Percentiles rank a stretch among this genome's conserved stretches.
These are phyloP conservation scores for Williopsis jadinii DNA, from an alignment of 1,139 yeast genomes.

Conservation along the genomic window DNA sequence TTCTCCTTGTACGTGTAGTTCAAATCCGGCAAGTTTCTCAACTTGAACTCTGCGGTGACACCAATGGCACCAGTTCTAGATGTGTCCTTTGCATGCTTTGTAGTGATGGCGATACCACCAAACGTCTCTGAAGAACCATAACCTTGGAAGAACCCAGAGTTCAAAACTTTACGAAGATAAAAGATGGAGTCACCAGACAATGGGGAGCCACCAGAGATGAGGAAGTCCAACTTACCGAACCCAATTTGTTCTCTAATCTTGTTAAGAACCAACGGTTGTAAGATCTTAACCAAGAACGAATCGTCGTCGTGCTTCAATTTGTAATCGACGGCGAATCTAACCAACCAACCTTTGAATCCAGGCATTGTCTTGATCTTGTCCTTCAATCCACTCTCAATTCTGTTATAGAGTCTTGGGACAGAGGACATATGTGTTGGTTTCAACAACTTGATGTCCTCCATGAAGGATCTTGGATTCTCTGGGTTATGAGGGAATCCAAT, in stretches of 20 bases:
- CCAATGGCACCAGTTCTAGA: conserved; percentile 51
- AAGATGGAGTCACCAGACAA: conserved; percentile 38
- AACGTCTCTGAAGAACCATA: conserved; percentile 50
- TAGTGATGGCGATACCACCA: conserved; percentile 39
- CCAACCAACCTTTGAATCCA: conserved; percentile 20
- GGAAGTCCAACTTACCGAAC: conserved; percentile 31
- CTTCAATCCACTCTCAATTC: conserved; percentile 43
- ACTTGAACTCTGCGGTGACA: conserved; percentile 39
- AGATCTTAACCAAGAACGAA: conserved; percentile 20
- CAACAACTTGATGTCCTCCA: conserved; percentile 39
- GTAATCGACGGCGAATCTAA: conserved; percentile 21
- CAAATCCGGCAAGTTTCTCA: conserved; percentile 48
- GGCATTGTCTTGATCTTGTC: conserved; percentile 24
- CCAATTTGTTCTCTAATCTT: conserved; percentile 38
- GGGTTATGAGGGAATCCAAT: conserved; percentile 40
- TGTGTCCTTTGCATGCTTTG: conserved; percentile 35
- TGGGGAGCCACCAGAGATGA: conserved; percentile 48
- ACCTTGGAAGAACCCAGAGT: conserved; percentile 43
- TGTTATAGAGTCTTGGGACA: conserved; percentile 47
- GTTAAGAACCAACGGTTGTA: conserved; percentile 24
- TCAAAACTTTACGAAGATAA: conserved; percentile 40
- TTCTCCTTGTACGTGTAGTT: conserved; percentile 34
- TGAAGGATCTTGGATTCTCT: conserved; percentile 35
- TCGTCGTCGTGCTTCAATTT: conserved; percentile 36
- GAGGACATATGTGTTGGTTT: conserved; percentile 40